phyloP scores from a whole-genome alignment of 352 stramenopile species.

The Pythium myriotylum region DNA sequence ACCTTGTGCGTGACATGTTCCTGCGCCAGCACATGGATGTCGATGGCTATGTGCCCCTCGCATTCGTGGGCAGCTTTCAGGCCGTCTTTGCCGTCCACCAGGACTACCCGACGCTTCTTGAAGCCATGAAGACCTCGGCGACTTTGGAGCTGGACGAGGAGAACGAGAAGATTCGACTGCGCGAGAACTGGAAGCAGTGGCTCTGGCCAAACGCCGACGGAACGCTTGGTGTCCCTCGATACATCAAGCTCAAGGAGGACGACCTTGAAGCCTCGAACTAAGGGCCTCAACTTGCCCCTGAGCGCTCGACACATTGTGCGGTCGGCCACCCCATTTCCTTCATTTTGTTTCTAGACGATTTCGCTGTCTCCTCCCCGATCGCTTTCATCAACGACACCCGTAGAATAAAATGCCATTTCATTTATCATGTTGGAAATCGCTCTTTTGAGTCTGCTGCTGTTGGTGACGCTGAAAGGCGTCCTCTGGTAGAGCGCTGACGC shows the following conservation, averaged over 20 bases:
- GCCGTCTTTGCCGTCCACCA: constrained; percentile 85
- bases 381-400: constrained; percentile 14
- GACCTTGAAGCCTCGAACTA: constrained; percentile 38
- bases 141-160: constrained; percentile 79
- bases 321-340: constrained; percentile 3
- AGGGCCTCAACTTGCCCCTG: background rate
- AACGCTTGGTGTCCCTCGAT: constrained; percentile 82
- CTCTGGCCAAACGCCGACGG: constrained; percentile 89
- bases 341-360: constrained; percentile 24
- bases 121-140: constrained; percentile 67
- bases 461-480: constrained; percentile 49
- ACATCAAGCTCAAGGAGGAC: constrained; percentile 78
- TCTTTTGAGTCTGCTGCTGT: constrained; percentile 1
- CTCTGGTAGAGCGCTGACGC: constrained; percentile 45
- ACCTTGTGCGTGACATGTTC: constrained; percentile 86
- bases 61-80: constrained; percentile 90
- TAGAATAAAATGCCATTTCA: constrained; percentile 35
- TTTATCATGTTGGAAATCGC: background rate
- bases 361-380: background rate
- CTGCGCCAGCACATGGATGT: constrained; percentile 87
- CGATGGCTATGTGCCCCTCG: constrained; percentile 86
- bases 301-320: background rate
- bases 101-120: constrained; percentile 81
- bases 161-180: constrained; percentile 91
- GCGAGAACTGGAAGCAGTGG: constrained; percentile 87